Conservation (phyloP, 2,329 filamentous ascomycete genomes). For the Didymosphaeria variabile region DNA sequence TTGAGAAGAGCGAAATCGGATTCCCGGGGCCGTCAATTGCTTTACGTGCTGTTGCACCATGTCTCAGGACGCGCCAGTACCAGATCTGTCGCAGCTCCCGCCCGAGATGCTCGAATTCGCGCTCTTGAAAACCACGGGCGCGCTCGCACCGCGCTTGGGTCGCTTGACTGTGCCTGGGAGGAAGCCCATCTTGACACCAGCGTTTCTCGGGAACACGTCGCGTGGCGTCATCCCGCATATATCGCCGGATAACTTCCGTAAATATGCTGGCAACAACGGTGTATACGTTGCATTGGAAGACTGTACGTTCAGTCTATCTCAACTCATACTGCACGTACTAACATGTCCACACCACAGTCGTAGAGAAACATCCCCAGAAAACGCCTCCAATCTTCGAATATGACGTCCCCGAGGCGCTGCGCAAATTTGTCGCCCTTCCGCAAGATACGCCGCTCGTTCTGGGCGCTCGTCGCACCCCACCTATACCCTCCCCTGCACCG, state of each 20-base stretch:
- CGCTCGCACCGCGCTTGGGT: constrained; percentile 71
- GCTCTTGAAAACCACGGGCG: constrained; percentile 50
- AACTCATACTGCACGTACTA: background rate
- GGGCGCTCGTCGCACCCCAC: constrained; percentile 78
- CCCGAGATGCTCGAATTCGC: constrained; percentile 57
- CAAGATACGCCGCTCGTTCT: constrained; percentile 73
- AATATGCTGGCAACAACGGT: constrained; percentile 71
- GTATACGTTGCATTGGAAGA: constrained; percentile 90
- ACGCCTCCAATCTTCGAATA: constrained; percentile 64
- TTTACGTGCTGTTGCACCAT: constrained; percentile 15
- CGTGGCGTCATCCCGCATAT: constrained; percentile 87
- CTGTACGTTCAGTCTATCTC: constrained; percentile 68
- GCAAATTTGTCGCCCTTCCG: constrained; percentile 79
- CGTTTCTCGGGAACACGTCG: constrained; percentile 81
- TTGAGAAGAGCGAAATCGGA: background rate
- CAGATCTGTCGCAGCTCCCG: constrained; percentile 37
- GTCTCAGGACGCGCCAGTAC: constrained; percentile 17
- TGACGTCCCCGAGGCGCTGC: constrained; percentile 64
- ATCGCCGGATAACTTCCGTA: constrained; percentile 80
- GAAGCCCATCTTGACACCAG: constrained; percentile 79
- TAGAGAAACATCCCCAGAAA: constrained; percentile 65
- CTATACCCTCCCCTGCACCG: constrained; percentile 72
- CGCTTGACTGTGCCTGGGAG: constrained; percentile 70
- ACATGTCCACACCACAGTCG: constrained; percentile 62
- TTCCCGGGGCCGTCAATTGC: background rate